Evolutionary conservation across 345 rosid genomes (phyloP).

Genomic region (Aegle marmelos): DNA sequence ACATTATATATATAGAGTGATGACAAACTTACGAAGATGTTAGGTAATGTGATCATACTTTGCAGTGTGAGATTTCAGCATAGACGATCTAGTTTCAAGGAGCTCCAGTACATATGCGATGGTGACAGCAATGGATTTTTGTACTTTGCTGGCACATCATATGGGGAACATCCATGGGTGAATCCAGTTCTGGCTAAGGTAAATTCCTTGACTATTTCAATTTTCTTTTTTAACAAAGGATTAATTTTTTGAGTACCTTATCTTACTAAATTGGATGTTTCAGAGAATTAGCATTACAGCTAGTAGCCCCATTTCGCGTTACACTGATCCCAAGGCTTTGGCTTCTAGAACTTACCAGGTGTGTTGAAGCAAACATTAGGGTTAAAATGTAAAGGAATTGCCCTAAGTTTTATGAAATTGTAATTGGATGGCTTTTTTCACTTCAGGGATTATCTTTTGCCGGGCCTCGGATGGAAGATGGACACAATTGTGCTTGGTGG

Average conservation of each 20-base stretch:
- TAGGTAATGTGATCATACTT: constrained; percentile 1
- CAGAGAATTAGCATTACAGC: constrained; percentile 75
- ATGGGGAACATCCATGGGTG: constrained; percentile 93
- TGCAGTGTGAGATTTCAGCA: constrained; percentile 65
- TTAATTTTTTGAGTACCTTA: neutral
- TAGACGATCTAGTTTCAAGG: constrained; percentile 87
- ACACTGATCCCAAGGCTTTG: constrained; percentile 84
- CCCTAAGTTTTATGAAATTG: neutral
- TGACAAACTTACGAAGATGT: neutral
- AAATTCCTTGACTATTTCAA: neutral
- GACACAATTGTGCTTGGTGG: constrained; percentile 79
- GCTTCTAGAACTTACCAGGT: constrained; percentile 88
- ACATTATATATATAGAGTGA: neutral
- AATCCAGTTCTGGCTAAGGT: constrained; percentile 94
- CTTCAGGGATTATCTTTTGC: constrained; percentile 81
- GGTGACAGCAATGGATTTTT: constrained; percentile 98
- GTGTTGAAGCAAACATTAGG: constrained; percentile 8
- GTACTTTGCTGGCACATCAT: constrained; percentile 83
- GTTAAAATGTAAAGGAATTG: neutral
- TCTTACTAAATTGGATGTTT: constrained; percentile 12
- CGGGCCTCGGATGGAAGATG: constrained; percentile 80
- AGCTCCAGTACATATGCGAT: constrained; percentile 90
- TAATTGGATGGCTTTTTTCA: neutral
- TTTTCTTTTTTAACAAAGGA: neutral
- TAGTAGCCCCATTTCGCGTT: constrained; percentile 84